Evolutionary conservation across 192 early-diverging fungal genomes (phyloP).

Genomic region (Backusella luteola): DNA sequence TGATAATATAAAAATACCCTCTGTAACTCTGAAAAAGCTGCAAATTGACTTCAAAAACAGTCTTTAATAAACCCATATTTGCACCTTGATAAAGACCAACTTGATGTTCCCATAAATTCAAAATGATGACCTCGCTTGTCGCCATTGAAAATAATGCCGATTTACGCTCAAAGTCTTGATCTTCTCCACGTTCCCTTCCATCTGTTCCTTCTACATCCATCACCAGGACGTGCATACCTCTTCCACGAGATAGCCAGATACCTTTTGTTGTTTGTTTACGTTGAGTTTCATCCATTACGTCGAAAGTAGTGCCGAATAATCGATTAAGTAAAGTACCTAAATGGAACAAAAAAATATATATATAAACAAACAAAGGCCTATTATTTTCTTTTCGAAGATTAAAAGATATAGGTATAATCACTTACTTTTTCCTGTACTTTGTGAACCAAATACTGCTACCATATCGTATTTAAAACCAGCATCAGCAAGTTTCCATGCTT

Average conservation of each 20-base stretch:
- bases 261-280: constrained; percentile 96
- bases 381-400: background rate
- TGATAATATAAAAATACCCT: constrained; percentile 39
- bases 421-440: constrained; percentile 96
- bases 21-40: constrained; percentile 88
- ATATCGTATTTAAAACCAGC: constrained; percentile 95
- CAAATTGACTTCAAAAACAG: constrained; percentile 98
- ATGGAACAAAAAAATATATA: background rate
- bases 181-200: constrained; percentile 96
- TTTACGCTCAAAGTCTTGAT: constrained; percentile 99
- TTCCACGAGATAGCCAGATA: constrained; percentile 91
- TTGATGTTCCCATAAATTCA: constrained; percentile 98
- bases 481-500: constrained; percentile 77
- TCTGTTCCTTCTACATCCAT: constrained; percentile 99
- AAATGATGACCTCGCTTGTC: constrained; percentile 89
- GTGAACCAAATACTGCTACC: constrained; percentile 98
- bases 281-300: constrained; percentile 88
- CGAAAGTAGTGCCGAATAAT: constrained; percentile 93
- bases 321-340: constrained; percentile 91
- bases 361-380: background rate
- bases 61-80: constrained; percentile 99
- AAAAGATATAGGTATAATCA: background rate
- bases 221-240: constrained; percentile 81
- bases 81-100: constrained; percentile 99
- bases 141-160: constrained; percentile 97